Evolutionary conservation across 1,284 basidiomycete species (phyloP).

Genomic region (Fomes fomentarius): DNA sequence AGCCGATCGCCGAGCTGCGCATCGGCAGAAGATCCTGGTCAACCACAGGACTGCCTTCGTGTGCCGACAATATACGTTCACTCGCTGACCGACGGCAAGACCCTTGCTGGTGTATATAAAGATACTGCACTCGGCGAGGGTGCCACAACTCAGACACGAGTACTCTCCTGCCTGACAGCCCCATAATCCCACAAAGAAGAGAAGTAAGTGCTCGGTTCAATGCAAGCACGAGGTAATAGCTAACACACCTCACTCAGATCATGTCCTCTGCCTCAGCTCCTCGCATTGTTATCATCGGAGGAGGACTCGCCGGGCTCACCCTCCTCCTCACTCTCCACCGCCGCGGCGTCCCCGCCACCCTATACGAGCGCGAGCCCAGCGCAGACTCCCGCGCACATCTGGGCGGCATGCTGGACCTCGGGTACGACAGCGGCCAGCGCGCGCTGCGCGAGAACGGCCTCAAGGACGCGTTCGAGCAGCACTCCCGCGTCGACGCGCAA

Average conservation of each 20-base stretch:
- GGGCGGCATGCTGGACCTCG: constrained; percentile 20
- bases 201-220: too few species aligned
- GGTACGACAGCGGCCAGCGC: constrained; percentile 15
- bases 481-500: constrained; percentile 15
- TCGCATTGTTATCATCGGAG: constrained; percentile 6
- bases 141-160: too few species aligned
- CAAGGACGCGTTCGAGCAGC: constrained; percentile 7
- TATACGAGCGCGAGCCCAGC: constrained; percentile 5
- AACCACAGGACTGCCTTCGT: too few species aligned
- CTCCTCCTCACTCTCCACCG: constrained; percentile 3
- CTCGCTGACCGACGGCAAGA: too few species aligned
- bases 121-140: too few species aligned
- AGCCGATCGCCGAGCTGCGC: too few species aligned
- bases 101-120: too few species aligned
- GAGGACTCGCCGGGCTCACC: constrained; percentile 1
- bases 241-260: neutral
- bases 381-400: constrained; percentile 11
- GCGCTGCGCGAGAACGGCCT: constrained; percentile 21
- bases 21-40: too few species aligned
- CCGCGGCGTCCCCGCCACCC: constrained; percentile 1
- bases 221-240: too few species aligned
- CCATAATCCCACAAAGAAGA: too few species aligned
- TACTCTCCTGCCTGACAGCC: too few species aligned
- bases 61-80: too few species aligned
- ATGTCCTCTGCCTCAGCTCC: neutral